Evolutionary conservation across 2,329 filamentous ascomycete genomes (phyloP), one percentile per base, ranked within the genome.

Genomic region (Daldinia sp.): DNA sequence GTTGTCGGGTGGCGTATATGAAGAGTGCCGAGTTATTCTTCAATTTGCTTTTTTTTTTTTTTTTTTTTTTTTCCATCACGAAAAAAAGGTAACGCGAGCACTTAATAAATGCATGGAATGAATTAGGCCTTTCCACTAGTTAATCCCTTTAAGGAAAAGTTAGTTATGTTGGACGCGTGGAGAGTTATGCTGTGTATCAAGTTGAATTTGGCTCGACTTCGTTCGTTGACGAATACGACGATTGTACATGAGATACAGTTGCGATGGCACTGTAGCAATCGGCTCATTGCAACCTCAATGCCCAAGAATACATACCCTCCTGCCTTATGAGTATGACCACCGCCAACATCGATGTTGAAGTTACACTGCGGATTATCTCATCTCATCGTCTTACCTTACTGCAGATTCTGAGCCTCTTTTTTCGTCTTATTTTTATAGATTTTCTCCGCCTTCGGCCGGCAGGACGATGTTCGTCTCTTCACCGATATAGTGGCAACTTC

Each of bases 401-500:
- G 41, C 42, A 26, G 20, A 51, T 26, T 48, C 51, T 30, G 60
- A 65, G 68, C 50, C 69, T 60, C 51, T 33, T 70, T 70, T 28
- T 56, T 59, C 33, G 15, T 51, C 59, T 68, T 51, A 54, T 53
- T 60, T 48, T 18, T 23, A 54, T 33, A 55, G n/a, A 10, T 57
- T 20, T 4, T 10, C 30, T 68, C 66, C 69, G 60, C 30, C 56
- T 67, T 66, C 57, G 69, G 60, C 56, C 51, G 59, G 35, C 57
- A 12, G 62, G 48, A 51, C 35, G 18, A 50, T 23, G 48, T 54
- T 55, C 20, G 23, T 41, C 41, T 69, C 66, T 62, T 62, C 69
- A 71, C 69, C 69, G 69, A 65, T 67, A 67, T 55, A 64, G 69
- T 71, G 69, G 69, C 69, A 64, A 71, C 62, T 60, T 67, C 50